Base-by-base conservation (phyloP, 306 rosid genomes). In the Vigna reflexopilosa region DNA sequence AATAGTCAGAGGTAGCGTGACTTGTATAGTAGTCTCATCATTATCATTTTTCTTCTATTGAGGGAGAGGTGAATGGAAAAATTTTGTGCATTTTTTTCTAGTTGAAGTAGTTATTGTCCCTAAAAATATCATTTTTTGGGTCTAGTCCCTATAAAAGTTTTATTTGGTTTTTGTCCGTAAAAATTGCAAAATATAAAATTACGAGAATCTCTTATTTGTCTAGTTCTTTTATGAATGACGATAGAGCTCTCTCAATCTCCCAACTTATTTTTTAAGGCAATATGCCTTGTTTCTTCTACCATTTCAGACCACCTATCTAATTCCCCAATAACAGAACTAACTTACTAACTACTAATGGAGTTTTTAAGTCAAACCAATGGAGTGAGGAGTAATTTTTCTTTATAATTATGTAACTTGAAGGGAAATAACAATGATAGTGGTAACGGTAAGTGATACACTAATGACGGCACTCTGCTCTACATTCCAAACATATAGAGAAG, bases 401-500 rank as follows among this genome's bases (percentile, higher is more conserved):
- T 62, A 54, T 77, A 32, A 71, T 20, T 45, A 49, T 58, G 19
- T 17, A 34, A 32, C 47, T 50, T 30, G 17, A 70, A 44, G 36
- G 62, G 36, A 51, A 71, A 32, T 52, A 2, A 5, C 24, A 52
- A 19, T 32, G n/a, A 7, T 8, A 32, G 15, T 40, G 7, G 26
- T 44, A 54, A 28, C 51, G 8, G 57, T 63, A 30, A 44, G 45
- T 40, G 0, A 67, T 59, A 28, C 67, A 17, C 4, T 44, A 50
- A 34, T 13, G 19, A 4, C 47, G 64, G 20, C 65, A 28, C 24
- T 59, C 9, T 83, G 51, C 65, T 64, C 66, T 64, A 67, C 73
- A 73, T 28, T 65, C 58, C 67, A 26, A 76, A 36, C 30, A 9
- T 66, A 32, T 57, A 12, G 61, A 55, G 13, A 54, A 61, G 20